A percentile compares a stretch with the other conserved stretches of the same genome.
These are phyloP conservation scores for Candida neerlandica DNA, from an alignment of 1,139 yeast species.

Conservation along the genomic window DNA sequence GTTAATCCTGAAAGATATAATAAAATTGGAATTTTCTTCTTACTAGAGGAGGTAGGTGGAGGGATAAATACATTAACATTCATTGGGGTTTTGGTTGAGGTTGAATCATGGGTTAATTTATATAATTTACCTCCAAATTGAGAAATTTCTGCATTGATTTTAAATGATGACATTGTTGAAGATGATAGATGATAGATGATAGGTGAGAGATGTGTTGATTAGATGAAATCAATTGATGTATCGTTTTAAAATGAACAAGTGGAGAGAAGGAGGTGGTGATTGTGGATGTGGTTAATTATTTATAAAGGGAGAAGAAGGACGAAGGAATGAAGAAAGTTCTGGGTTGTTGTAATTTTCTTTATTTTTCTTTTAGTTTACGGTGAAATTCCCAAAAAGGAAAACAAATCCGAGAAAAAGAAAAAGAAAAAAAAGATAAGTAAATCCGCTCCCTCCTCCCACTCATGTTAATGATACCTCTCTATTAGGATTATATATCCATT, in stretches of 20 bases:
- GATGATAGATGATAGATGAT: neutral
- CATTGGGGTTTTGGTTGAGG: slow-evolving; percentile 70
- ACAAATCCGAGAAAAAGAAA: neutral
- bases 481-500: no score
- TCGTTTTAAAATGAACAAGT: no score
- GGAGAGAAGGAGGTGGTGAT: no score
- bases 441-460: no score
- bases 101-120: slow-evolving; percentile 76
- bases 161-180: slow-evolving; percentile 52
- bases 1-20: slow-evolving; percentile 87
- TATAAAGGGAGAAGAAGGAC: neutral
- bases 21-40: slow-evolving; percentile 63
- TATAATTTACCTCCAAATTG: slow-evolving; percentile 76
- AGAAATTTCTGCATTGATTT: slow-evolving; percentile 56
- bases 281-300: neutral
- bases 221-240: no score
- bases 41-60: slow-evolving; percentile 50
- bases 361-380: neutral
- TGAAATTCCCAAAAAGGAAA: neutral
- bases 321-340: neutral
- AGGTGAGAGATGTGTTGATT: no score
- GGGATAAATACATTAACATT: slow-evolving; percentile 84
- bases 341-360: neutral
- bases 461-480: no score
- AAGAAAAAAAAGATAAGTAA: no score